These are phyloP conservation scores for Apiotrichum mycotoxinovorans DNA, from an alignment of 1,284 basidiomycete species.

Conservation along the genomic window DNA sequence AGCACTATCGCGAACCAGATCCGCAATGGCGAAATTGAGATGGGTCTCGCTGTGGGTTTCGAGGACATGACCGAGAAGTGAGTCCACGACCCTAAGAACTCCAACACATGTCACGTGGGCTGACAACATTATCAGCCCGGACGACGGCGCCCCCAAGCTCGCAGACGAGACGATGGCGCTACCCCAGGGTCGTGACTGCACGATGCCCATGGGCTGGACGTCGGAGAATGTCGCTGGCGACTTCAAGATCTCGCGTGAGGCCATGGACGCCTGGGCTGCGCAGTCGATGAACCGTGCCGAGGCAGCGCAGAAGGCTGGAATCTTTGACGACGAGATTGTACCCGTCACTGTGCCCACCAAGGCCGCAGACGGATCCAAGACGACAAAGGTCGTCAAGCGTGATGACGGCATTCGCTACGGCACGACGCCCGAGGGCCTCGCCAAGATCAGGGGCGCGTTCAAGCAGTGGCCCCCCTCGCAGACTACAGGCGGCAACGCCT, in stretches of 20 bases:
- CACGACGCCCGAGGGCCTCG: constrained; percentile 78
- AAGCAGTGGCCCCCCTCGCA: constrained; percentile 79
- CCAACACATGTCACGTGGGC: constrained; percentile 57
- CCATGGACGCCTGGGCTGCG: constrained; percentile 81
- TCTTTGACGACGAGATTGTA: constrained; percentile 88
- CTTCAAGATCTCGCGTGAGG: constrained; percentile 73
- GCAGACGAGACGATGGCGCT: constrained; percentile 71
- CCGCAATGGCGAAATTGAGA: constrained; percentile 74
- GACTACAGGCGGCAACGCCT: constrained; percentile 71
- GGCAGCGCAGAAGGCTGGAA: constrained; percentile 81
- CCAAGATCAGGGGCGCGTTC: constrained; percentile 93
- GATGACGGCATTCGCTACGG: constrained; percentile 93
- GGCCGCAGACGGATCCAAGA: constrained; percentile 37
- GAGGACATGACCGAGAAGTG: constrained; percentile 77
- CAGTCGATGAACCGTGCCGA: constrained; percentile 78
- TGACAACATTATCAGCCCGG: constrained; percentile 57
- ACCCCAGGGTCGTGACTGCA: constrained; percentile 82
- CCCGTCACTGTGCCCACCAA: constrained; percentile 61
- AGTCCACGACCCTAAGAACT: constrained; percentile 58
- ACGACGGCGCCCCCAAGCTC: constrained; percentile 67
- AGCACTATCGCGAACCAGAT: constrained; percentile 80
- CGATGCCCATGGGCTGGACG: constrained; percentile 94
- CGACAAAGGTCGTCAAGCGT: constrained; percentile 68
- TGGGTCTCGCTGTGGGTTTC: constrained; percentile 89
- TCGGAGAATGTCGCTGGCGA: constrained; percentile 90